Base-by-base conservation (phyloP, 1,284 basidiomycete genomes). In the Cutaneotrichosporon cutaneum region DNA sequence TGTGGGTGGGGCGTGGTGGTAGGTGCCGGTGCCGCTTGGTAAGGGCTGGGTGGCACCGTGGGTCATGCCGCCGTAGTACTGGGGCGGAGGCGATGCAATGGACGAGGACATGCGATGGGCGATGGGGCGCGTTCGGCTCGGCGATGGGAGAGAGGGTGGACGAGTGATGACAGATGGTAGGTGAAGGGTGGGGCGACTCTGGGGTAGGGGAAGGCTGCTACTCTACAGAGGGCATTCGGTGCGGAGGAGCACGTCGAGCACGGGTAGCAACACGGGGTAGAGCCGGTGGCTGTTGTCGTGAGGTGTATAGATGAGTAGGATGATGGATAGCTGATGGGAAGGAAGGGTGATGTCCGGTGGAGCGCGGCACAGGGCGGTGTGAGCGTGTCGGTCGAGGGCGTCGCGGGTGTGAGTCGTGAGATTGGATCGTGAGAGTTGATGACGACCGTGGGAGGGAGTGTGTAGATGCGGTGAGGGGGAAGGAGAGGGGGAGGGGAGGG, bases 41-140 rank as follows among this genome's bases (percentile, higher is more conserved):
- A 47, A 26, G 48, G 48, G 48, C 26, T 51, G 48, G 27, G 27
- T 9, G 7, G 16, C 48, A n/a, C 48, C 14, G 26, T 51, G 48
- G 8, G 48, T 51, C 48, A 51, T 51, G 27, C 48, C 48, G 48
- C 48, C 48, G 48, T 51, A 51, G 13, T 27, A 18, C 11, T 18
- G 48, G 4, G 48, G 48, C 48, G 48, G 48, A 8, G 26, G 48
- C 6, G 48, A 51, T 32, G 48, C 48, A 18, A 51, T 51, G 48
- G 26, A 51, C 8, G 48, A 51, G 24, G 48, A 51, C 48, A 51
- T 51, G 27, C 48, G 48, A 48, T 48, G 45, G 24, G 10, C 2
- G 22, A 27, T 24, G 45, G 45, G 45, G 3, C 22, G 22, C 10
- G 45, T 36, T 36, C 35, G 35, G 35, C 13, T 36, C 39, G 39